Base-by-base conservation (phyloP, 179 eudicot species). In the Beta macrorhiza region DNA sequence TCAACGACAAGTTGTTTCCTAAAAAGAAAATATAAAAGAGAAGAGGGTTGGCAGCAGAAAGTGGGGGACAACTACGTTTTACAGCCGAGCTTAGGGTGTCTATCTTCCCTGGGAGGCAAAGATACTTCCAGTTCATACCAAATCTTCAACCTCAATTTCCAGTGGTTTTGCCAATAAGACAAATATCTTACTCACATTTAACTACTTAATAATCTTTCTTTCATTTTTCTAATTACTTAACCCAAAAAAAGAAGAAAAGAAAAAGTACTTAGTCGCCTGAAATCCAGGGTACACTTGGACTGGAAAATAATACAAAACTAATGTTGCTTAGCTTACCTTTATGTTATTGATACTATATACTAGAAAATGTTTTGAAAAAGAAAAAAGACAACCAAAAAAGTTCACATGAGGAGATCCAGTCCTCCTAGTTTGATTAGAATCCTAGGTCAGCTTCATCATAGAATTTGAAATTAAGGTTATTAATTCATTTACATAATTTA, bases 1-100 rank as follows among this genome's bases (percentile, higher is more conserved):
- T 52, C 74, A 78, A 74, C 61, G 20, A 63, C 25, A 15, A 25
- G 9, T 4, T 14, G 2, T 6, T 7, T 7, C 7, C 22, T 12
- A 4, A 10, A 17, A 22, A 4, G 12, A 45, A 10, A 32, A 44
- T 19, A 42, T 15, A 13, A 3, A 59, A 45, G 49, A 7, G 0
- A 16, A 10, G 47, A 53, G 45, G 37, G 58, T 71, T 71, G 53
- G 62, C 63, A 68, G 8, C n/a, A 14, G 29, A 80, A 49, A 47
- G 79, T 83, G 85, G 82, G 79, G 59, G 64, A 79, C 82, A 79
- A 78, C 20, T 64, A 78, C 69, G 64, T 65, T 71, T 14, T 56
- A 82, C 81, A 83, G 79, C 85, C 2, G 82, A 79, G 68, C 45
- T 65, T 78, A 2, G 70, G 82, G 79, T 78, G 79, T 72, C 49